These are phyloP conservation scores for Fusarium clavum DNA, from an alignment of 2,329 filamentous ascomycete species.

Conservation along the genomic window DNA sequence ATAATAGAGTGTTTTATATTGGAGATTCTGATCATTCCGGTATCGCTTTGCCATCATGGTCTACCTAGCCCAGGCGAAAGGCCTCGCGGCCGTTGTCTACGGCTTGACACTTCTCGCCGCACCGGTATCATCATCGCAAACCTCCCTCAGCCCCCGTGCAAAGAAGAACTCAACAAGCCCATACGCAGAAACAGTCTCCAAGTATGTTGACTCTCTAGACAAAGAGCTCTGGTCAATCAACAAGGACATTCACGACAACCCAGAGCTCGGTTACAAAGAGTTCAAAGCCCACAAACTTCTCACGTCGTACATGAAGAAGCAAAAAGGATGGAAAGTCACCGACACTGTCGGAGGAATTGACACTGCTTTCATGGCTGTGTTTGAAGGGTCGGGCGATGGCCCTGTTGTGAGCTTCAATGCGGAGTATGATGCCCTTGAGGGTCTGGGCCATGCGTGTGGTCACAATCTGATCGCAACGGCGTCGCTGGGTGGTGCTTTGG, in stretches of 20 bases:
- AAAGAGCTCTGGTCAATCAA: conserved; percentile 49
- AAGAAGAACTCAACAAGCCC: conserved; percentile 31
- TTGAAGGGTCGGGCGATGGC: conserved; percentile 52
- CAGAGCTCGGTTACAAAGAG: conserved; percentile 58
- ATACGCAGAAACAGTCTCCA: conserved; percentile 24
- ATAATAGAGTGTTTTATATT: too few species aligned
- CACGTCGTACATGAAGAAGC: conserved; percentile 52
- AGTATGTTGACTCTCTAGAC: conserved; percentile 32
- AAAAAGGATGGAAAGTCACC: conserved; percentile 54
- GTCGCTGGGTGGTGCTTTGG: conserved; percentile 31
- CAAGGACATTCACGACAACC: conserved; percentile 58
- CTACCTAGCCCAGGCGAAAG: not conserved
- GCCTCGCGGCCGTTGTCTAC: conserved; percentile 17
- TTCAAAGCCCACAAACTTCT: conserved; percentile 56
- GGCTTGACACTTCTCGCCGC: conserved; percentile 10
- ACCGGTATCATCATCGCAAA: not conserved
- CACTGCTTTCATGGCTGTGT: conserved; percentile 59
- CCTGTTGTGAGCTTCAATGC: conserved; percentile 58
- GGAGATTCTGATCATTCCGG: too few species aligned
- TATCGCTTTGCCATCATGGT: conserved; percentile 11
- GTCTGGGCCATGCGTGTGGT: conserved; percentile 37
- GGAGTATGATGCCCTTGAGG: conserved; percentile 48
- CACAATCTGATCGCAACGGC: conserved; percentile 41
- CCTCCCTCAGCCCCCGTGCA: conserved; percentile 3
- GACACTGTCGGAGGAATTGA: conserved; percentile 55